These are phyloP conservation scores for Ophiocordyceps polyrhachis-furcata DNA, from an alignment of 2,329 filamentous ascomycete species.

Conservation along the genomic window DNA sequence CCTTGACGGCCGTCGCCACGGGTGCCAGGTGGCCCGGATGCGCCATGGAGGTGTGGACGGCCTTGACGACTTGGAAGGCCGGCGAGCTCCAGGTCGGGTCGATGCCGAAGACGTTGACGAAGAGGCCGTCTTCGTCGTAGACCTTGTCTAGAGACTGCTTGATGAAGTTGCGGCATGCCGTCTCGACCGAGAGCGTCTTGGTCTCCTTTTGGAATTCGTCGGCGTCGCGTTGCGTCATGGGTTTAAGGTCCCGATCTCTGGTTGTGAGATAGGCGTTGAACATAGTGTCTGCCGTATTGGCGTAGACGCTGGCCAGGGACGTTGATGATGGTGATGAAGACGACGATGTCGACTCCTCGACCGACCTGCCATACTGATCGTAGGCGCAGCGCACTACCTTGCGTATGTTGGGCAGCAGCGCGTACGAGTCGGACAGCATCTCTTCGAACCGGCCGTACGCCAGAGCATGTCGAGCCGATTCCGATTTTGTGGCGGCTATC, in stretches of 20 bases:
- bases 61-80: constrained; percentile 30
- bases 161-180: constrained; percentile 36
- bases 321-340: constrained; percentile 11
- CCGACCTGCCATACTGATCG: constrained; percentile 28
- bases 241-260: constrained; percentile 33
- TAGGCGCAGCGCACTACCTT: constrained; percentile 31
- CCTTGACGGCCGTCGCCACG: constrained; percentile 29
- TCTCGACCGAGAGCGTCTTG: constrained; percentile 30
- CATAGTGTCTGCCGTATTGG: constrained; percentile 33
- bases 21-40: constrained; percentile 36
- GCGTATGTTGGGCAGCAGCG: constrained; percentile 36
- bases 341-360: constrained; percentile 17
- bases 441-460: constrained; percentile 42
- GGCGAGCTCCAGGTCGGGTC: constrained; percentile 33
- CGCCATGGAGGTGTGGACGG: constrained; percentile 29
- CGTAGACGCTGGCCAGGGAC: constrained; percentile 23
- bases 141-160: constrained; percentile 42
- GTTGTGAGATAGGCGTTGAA: constrained; percentile 33
- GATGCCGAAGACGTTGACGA: constrained; percentile 35
- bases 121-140: constrained; percentile 33
- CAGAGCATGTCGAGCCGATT: constrained; percentile 39
- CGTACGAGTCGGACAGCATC: constrained; percentile 36
- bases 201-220: constrained; percentile 34
- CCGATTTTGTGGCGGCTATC: constrained; percentile 34
- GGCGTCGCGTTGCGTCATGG: constrained; percentile 32